Percentiles rank a stretch among this genome's conserved stretches.
Evolutionary conservation across 352 stramenopile species (phyloP).

Genomic region (Phytophthora gonapodyides): DNA sequence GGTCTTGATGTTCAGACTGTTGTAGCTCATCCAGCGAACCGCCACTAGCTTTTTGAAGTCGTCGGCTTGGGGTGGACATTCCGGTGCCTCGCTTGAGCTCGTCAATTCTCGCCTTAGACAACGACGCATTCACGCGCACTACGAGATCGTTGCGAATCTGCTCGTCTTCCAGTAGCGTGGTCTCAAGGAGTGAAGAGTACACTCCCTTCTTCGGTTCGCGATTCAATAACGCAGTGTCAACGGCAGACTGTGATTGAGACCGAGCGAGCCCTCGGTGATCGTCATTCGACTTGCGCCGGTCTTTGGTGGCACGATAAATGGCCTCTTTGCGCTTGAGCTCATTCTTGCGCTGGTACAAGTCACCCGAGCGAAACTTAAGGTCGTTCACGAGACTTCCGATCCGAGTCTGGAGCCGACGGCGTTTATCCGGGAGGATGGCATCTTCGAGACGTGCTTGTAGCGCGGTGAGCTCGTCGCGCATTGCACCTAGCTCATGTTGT

Average conservation of each 20-base stretch:
- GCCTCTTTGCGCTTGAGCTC: constrained; percentile 68
- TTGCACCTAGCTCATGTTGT: constrained; percentile 61
- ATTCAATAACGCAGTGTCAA: not conserved
- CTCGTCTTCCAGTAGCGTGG: constrained; percentile 54
- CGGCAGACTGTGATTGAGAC: not conserved
- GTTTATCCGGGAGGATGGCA: constrained; percentile 40
- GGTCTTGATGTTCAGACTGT: constrained; percentile 7
- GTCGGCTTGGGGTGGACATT: constrained; percentile 4
- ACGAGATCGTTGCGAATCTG: constrained; percentile 62
- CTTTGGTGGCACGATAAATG: constrained; percentile 34
- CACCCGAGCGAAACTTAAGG: constrained; percentile 66
- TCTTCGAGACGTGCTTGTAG: constrained; percentile 51
- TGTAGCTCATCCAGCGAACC: not conserved
- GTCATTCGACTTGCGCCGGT: constrained; percentile 7
- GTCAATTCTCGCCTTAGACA: constrained; percentile 19
- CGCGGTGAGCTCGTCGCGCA: constrained; percentile 58
- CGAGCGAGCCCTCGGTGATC: constrained; percentile 1
- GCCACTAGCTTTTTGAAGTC: not conserved
- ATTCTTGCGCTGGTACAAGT: constrained; percentile 78
- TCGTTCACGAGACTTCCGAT: constrained; percentile 58
- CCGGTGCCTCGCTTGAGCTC: constrained; percentile 10
- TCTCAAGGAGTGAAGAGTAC: constrained; percentile 36
- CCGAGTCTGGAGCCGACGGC: constrained; percentile 54
- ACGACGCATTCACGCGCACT: constrained; percentile 33
- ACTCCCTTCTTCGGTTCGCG: constrained; percentile 21